Evolutionary conservation across 1,284 basidiomycete genomes (phyloP).

Genomic region (Cutaneotrichosporon sp.): DNA sequence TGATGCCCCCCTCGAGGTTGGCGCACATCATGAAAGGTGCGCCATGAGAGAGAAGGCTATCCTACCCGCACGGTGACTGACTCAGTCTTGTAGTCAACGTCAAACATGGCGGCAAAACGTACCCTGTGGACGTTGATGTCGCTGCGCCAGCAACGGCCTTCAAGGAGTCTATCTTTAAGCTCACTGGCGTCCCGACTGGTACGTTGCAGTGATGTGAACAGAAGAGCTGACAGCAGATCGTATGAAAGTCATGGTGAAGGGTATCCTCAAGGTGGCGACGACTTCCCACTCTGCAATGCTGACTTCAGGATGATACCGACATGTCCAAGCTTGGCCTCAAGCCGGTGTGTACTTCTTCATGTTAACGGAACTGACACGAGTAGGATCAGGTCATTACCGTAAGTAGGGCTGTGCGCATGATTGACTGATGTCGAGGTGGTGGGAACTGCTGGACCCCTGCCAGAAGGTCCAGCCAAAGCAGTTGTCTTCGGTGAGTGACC

Average conservation of each 20-base stretch:
- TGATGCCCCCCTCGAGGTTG: too few species aligned
- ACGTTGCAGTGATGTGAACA: conserved; percentile 17
- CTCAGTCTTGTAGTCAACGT: conserved; percentile 74
- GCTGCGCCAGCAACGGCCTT: conserved; percentile 60
- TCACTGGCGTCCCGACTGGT: conserved; percentile 70
- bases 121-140: conserved; percentile 53
- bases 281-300: neutral
- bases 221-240: conserved; percentile 55
- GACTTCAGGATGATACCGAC: conserved; percentile 69
- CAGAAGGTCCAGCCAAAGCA: conserved; percentile 72
- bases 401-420: conserved; percentile 44
- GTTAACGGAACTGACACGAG: conserved; percentile 4
- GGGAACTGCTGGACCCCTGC: conserved; percentile 85
- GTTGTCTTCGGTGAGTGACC: conserved; percentile 59
- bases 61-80: conserved; percentile 78
- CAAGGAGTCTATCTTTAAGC: conserved; percentile 73
- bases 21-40: neutral
- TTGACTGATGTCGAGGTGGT: conserved; percentile 66
- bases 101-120: conserved; percentile 82
- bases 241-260: conserved; percentile 97
- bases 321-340: conserved; percentile 78
- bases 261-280: conserved; percentile 51
- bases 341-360: conserved; percentile 52
- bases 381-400: conserved; percentile 56
- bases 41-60: too few species aligned